Conservation (phyloP, 768 basidiomycete genomes). For the Boletus tomentosulus region DNA sequence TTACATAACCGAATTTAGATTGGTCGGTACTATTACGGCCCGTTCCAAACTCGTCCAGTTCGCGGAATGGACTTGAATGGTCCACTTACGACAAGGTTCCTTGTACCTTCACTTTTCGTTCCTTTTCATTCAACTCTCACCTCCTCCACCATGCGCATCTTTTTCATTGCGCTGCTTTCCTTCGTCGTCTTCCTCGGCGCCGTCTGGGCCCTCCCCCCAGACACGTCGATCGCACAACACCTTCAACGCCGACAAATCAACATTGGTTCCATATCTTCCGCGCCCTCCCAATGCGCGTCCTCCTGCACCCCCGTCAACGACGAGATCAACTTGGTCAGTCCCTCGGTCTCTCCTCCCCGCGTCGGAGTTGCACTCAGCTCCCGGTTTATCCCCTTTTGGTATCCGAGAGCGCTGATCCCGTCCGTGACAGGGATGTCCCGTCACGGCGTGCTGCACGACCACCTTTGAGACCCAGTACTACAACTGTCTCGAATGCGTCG, state of each 20-base stretch:
- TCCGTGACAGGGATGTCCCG: constrained; percentile 24
- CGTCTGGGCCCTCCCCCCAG: neutral
- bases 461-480: constrained; percentile 38
- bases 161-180: neutral
- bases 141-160: constrained; percentile 15
- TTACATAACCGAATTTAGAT: constrained; percentile 14
- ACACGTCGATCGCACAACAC: neutral
- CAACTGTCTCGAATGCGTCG: constrained; percentile 41
- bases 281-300: constrained; percentile 24
- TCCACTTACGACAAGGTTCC: neutral
- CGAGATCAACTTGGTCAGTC: constrained; percentile 23
- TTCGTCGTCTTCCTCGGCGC: constrained; percentile 1
- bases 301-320: constrained; percentile 20
- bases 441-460: constrained; percentile 36
- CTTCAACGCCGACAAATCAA: constrained; percentile 15
- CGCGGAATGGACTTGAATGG: neutral
- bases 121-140: neutral
- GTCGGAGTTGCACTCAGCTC: constrained; percentile 5
- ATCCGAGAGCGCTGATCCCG: neutral
- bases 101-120: neutral
- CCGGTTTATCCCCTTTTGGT: neutral
- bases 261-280: constrained; percentile 4
- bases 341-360: neutral
- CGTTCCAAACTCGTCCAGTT: neutral
- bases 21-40: neutral